Conservation (phyloP, 2,329 filamentous ascomycete species). For the Pseudogymnoascus sp. region DNA sequence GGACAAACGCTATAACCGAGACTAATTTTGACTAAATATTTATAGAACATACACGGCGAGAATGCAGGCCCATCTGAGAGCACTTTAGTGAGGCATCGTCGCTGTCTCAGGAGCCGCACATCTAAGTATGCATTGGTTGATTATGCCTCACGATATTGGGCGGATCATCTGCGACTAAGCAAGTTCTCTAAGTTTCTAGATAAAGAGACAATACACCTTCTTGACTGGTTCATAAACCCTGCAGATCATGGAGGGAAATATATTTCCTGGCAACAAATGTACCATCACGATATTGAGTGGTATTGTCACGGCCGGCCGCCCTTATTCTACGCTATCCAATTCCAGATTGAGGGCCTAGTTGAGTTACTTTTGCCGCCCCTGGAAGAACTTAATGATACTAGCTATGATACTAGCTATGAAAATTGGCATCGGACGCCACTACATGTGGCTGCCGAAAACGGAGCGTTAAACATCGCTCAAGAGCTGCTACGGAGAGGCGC, state of each 20-base stretch:
- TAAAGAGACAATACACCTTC: constrained; percentile 5
- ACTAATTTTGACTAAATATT: neutral
- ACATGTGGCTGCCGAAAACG: constrained; percentile 12
- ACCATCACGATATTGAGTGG: constrained; percentile 13
- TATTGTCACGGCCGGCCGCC: constrained; percentile 10
- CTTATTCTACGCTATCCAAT: constrained; percentile 14
- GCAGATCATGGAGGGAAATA: constrained; percentile 7
- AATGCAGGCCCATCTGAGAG: neutral
- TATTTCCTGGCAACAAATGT: constrained; percentile 15
- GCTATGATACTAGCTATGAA: neutral
- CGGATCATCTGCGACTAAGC: constrained; percentile 11
- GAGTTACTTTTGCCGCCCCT: constrained; percentile 4
- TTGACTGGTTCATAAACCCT: constrained; percentile 12
- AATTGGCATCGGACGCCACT: constrained; percentile 6
- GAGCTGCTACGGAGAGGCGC: constrained; percentile 11
- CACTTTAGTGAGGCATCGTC: neutral
- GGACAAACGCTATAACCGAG: neutral
- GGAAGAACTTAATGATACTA: neutral
- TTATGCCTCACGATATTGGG: constrained; percentile 12
- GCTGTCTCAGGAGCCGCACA: neutral
- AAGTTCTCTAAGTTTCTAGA: neutral
- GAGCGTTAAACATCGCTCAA: constrained; percentile 5
- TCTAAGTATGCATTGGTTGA: constrained; percentile 9
- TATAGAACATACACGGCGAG: neutral
- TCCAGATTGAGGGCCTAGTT: constrained; percentile 8